Conservation (phyloP, 768 basidiomycete genomes). For the Termitomyces heimii region DNA sequence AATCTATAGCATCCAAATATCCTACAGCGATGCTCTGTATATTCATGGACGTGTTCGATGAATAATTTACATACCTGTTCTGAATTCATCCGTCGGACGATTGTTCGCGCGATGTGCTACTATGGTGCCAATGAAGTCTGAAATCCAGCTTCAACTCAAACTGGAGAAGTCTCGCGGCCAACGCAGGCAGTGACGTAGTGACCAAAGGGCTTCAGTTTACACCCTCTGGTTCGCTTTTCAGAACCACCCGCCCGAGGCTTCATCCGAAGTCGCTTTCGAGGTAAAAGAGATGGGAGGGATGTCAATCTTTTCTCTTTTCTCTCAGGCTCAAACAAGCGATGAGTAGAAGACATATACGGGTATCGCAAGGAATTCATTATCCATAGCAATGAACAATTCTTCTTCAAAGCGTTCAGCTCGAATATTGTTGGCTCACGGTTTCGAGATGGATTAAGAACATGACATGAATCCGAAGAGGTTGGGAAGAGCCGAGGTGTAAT, state of each 20-base stretch:
- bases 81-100: neutral
- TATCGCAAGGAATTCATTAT: neutral
- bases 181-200: too few relatives aligned
- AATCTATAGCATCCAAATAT: neutral
- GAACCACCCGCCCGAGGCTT: too few relatives aligned
- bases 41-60: neutral
- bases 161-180: too few relatives aligned
- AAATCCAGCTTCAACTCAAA: too few relatives aligned
- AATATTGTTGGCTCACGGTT: neutral
- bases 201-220: neutral
- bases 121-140: neutral
- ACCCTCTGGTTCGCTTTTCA: neutral
- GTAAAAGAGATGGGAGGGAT: neutral
- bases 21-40: neutral
- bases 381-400: neutral
- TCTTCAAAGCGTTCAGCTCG: neutral
- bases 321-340: neutral
- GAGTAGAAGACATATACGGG: neutral
- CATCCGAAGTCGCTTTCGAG: neutral
- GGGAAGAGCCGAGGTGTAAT: too few relatives aligned
- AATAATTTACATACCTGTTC: neutral
- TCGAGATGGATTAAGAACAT: neutral
- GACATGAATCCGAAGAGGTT: too few relatives aligned
- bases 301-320: too few relatives aligned
- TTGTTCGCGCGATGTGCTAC: neutral